Percentiles rank a stretch among this genome's conserved stretches.
Evolutionary conservation across 148 eudicot species (phyloP).

Genomic region (Rhododendron simsii): DNA sequence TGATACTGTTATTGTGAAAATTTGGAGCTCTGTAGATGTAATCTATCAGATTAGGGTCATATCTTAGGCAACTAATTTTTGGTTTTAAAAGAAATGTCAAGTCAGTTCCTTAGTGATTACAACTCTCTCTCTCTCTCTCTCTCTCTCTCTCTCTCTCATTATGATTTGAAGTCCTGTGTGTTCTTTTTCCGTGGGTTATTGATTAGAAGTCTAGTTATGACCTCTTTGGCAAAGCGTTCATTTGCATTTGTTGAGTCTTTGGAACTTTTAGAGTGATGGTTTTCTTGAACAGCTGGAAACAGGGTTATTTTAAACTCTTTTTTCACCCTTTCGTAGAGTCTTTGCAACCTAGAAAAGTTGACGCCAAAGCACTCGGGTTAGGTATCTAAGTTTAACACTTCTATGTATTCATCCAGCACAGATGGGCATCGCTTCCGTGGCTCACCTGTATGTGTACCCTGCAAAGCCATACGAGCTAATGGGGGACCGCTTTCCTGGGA

Average conservation of each 20-base stretch:
- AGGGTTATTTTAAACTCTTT: not conserved
- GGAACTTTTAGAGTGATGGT: not conserved
- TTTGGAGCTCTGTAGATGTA: not conserved
- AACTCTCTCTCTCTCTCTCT: too few species aligned
- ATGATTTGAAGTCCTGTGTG: not conserved
- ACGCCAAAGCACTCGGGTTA: not conserved
- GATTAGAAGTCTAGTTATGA: not conserved
- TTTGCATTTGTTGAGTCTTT: not conserved
- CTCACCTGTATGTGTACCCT: slow-evolving; percentile 93
- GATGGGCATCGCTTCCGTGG: slow-evolving; percentile 93
- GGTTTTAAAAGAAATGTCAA: not conserved
- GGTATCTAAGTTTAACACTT: slow-evolving; percentile 26
- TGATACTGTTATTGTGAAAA: not conserved
- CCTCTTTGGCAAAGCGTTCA: not conserved
- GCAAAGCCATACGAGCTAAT: slow-evolving; percentile 88
- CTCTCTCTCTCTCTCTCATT: not conserved
- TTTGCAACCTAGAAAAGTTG: not conserved
- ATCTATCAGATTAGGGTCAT: not conserved
- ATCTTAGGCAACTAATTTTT: not conserved
- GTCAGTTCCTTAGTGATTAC: not conserved
- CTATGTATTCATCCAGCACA: slow-evolving; percentile 60
- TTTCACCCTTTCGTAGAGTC: not conserved
- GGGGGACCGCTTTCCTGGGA: slow-evolving; percentile 71
- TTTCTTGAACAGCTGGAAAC: not conserved
- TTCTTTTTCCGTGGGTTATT: not conserved